Evolutionary conservation across 2,329 filamentous ascomycete genomes (phyloP).

Genomic region (Tolypocladium album): DNA sequence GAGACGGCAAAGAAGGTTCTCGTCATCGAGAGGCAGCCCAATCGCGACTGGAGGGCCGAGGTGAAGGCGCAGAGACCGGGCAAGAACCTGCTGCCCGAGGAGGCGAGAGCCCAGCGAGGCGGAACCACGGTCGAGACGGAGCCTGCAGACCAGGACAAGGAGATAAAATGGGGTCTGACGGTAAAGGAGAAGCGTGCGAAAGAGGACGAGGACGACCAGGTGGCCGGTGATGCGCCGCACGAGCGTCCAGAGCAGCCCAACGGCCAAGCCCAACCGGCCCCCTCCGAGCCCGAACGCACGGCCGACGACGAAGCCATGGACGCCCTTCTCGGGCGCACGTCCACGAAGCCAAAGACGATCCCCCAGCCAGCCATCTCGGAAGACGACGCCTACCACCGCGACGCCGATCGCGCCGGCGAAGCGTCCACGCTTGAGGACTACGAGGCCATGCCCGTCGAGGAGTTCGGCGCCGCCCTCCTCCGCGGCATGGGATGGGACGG

Average conservation of each 20-base stretch:
- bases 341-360: conserved; percentile 32
- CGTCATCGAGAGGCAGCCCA: conserved; percentile 47
- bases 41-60: conserved; percentile 53
- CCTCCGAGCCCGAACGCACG: conserved; percentile 5
- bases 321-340: conserved; percentile 50
- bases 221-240: not conserved
- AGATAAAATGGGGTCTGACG: conserved; percentile 44
- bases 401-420: conserved; percentile 63
- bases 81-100: conserved; percentile 49
- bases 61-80: conserved; percentile 33
- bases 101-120: conserved; percentile 34
- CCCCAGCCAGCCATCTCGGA: conserved; percentile 42
- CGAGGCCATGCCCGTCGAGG: conserved; percentile 79
- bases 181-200: conserved; percentile 40
- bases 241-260: not conserved
- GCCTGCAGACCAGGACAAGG: conserved; percentile 35
- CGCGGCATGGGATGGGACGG: conserved; percentile 94
- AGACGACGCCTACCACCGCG: conserved; percentile 57
- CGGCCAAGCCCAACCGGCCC: not conserved
- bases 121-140: conserved; percentile 18
- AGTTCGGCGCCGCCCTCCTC: conserved; percentile 84
- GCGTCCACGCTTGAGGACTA: conserved; percentile 74
- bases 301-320: conserved; percentile 50
- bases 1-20: conserved; percentile 26
- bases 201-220: conserved; percentile 11